phyloP scores from a whole-genome alignment of 768 basidiomycete genomes.

The Termitomyces sp. region DNA sequence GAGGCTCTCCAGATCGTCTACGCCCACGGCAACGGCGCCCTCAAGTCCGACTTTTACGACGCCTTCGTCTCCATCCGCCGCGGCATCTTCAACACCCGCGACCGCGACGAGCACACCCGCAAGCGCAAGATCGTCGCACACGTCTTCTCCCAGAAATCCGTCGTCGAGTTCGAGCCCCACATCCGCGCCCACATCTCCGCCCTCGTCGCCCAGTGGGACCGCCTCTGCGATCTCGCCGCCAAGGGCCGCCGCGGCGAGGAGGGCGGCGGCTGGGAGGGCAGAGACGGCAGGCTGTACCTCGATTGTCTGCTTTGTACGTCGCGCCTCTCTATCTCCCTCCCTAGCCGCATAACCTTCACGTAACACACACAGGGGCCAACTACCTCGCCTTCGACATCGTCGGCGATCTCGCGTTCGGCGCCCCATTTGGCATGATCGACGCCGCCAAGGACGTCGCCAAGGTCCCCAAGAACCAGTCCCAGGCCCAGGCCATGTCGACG shows the following conservation, averaged over 20 bases:
- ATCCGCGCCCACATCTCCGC: constrained; percentile 56
- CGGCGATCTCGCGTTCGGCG: constrained; percentile 84
- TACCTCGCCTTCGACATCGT: constrained; percentile 69
- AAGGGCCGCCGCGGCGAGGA: constrained; percentile 57
- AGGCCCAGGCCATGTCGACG: constrained; percentile 48
- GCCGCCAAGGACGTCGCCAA: constrained; percentile 70
- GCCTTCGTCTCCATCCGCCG: constrained; percentile 73
- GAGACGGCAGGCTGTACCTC: constrained; percentile 64
- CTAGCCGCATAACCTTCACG: no score
- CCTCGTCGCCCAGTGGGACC: constrained; percentile 74
- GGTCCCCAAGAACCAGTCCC: constrained; percentile 55
- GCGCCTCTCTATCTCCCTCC: background rate
- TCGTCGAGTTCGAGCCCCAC: constrained; percentile 83
- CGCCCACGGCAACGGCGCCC: constrained; percentile 79
- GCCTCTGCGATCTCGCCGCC: constrained; percentile 50
- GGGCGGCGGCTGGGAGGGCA: constrained; percentile 65
- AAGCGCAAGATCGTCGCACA: constrained; percentile 91
- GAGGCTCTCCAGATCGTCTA: constrained; percentile 74
- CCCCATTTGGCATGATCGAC: constrained; percentile 85
- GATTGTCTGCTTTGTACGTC: constrained; percentile 71
- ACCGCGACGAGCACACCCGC: constrained; percentile 74
- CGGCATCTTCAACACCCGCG: constrained; percentile 77
- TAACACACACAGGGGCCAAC: constrained; percentile 38
- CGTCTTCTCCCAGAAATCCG: constrained; percentile 81
- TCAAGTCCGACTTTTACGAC: constrained; percentile 78